phyloP scores from a whole-genome alignment of 2,329 filamentous ascomycete genomes.

The Xylariales sp. region DNA sequence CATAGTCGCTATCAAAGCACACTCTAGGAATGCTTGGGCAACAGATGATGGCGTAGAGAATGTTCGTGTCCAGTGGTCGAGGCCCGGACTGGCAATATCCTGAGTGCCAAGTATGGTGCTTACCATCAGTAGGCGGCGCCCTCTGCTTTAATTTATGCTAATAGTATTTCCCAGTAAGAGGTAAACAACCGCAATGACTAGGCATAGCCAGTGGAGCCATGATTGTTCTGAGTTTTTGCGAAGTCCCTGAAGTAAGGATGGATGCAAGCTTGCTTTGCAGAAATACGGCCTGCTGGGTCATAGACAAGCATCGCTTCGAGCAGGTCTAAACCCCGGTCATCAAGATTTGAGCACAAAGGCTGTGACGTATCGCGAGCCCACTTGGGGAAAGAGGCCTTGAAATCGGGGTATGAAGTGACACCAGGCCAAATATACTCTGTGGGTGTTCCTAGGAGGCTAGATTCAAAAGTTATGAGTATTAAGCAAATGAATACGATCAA shows the following conservation, averaged over 20 bases:
- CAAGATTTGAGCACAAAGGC: constrained; percentile 77
- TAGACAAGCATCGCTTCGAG: constrained; percentile 81
- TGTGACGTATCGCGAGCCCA: constrained; percentile 79
- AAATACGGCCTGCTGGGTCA: constrained; percentile 87
- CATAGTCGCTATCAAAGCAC: constrained; percentile 19
- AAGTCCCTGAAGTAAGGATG: constrained; percentile 81
- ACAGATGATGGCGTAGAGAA: constrained; percentile 33
- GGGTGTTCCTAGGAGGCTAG: constrained; percentile 82
- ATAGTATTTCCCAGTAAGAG: constrained; percentile 18
- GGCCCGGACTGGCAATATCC: constrained; percentile 43
- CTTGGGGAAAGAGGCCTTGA: constrained; percentile 91
- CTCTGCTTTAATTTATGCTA: constrained; percentile 33
- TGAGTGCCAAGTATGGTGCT: constrained; percentile 44
- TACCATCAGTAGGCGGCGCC: constrained; percentile 35
- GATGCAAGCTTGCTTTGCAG: constrained; percentile 85
- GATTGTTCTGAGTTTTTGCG: constrained; percentile 35
- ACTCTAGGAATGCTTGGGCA: constrained; percentile 28
- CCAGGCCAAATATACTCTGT: constrained; percentile 87
- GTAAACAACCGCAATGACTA: constrained; percentile 18
- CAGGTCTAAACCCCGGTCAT: constrained; percentile 76
- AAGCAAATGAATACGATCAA: background rate
- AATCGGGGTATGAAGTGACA: constrained; percentile 94
- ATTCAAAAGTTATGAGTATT: constrained; percentile 16
- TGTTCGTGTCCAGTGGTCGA: constrained; percentile 28
- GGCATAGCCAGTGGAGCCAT: constrained; percentile 42